Base-by-base conservation (phyloP, 306 rosid genomes). In the Trifolium subterraneum region DNA sequence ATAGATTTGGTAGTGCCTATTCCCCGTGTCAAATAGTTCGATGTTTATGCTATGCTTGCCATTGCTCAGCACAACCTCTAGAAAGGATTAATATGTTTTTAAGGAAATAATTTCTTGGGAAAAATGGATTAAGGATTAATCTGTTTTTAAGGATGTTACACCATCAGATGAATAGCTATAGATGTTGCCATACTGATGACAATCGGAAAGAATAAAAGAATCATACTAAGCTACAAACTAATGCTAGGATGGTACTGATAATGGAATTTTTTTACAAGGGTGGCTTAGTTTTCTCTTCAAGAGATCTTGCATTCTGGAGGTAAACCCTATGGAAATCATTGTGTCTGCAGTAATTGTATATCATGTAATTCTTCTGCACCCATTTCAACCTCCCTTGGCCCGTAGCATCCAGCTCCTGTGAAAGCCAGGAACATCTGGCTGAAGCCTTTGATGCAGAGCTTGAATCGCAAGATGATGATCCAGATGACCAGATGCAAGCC, bases 151-250 rank as follows among this genome's bases (percentile, higher is more conserved):
- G 0, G 15, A 64, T 59, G 27, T 64, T 11, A 4, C 11, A 58
- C 44, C 3, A 50, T 48, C 2, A 45, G 35, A 79, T 44, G 42
- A 66, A 38, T 47, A 44, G 27, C 19, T 51, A 25, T 35, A n/a
- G 16, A 62, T 45, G 33, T n/a, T 55, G 48, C 12, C 27, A 25
- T 27, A 38, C 74, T 71, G 81, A 10, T 59, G 31, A 29, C 48
- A 61, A 13, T 22, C 22, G 20, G 5, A 56, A 78, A 62, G 42
- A 82, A 82, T 78, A 74, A 82, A 82, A 78, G 86, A 82, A 78
- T 77, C 38, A 2, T 39, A 7, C 51, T 66, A 69, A 55, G 39
- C 52, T 59, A 48, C 71, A 70, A 68, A 54, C 59, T 8, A 54
- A 15, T 38, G 59, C 9, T 12, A 18, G 52, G 52, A 54, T 56